Evolutionary conservation across 495 filamentous ascomycete genomes (phyloP).

Genomic region (Niebla homalea): DNA sequence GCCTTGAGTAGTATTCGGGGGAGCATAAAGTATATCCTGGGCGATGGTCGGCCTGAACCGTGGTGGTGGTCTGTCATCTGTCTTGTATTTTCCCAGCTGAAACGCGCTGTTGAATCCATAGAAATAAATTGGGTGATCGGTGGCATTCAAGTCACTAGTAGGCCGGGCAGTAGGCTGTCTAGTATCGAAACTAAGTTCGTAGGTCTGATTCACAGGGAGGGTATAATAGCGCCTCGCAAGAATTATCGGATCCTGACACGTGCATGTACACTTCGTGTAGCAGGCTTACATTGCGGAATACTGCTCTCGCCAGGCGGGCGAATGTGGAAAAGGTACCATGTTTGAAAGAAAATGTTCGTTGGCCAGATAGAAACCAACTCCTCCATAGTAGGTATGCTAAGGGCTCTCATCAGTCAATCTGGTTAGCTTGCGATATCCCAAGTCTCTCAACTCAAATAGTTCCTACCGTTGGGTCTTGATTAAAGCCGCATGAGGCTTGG

Average conservation of each 20-base stretch:
- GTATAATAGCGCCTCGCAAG: not conserved
- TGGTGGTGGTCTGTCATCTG: not conserved
- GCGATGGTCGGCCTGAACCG: not conserved
- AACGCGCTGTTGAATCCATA: not conserved
- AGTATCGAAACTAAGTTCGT: not conserved
- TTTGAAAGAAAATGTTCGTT: not conserved
- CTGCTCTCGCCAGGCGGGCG: not conserved
- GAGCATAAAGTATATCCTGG: not conserved
- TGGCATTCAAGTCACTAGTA: too few relatives aligned
- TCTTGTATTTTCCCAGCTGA: not conserved
- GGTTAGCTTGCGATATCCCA: too few relatives aligned
- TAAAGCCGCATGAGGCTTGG: not conserved
- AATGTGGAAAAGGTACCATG: not conserved
- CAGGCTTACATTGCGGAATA: not conserved
- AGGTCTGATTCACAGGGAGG: not conserved
- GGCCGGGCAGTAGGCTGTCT: not conserved
- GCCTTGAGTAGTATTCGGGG: not conserved
- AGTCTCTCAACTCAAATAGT: not conserved
- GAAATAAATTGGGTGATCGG: not conserved
- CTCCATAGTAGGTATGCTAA: not conserved
- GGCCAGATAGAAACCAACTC: not conserved
- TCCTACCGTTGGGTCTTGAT: not conserved
- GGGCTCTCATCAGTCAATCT: not conserved
- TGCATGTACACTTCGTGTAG: not conserved
- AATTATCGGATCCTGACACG: not conserved